phyloP scores from a whole-genome alignment of 306 rosid genomes.

The Casuarina cunninghamiana region DNA sequence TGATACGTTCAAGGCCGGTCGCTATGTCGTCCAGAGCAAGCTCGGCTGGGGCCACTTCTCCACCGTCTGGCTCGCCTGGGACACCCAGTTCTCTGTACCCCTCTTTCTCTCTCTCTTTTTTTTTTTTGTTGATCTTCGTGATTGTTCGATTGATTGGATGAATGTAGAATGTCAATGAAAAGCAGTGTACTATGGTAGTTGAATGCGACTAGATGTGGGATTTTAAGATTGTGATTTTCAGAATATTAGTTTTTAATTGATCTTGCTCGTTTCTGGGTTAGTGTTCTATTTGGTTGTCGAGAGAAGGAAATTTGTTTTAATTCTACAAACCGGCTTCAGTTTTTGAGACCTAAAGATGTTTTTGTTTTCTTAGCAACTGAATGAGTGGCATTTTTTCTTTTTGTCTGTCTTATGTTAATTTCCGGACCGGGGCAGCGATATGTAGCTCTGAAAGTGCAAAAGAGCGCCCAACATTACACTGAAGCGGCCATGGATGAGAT shows the following conservation, averaged over 20 bases:
- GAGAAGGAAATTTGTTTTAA: background rate
- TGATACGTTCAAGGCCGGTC: slow-evolving; percentile 69
- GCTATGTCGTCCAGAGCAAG: slow-evolving; percentile 81
- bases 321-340: background rate
- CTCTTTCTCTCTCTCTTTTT: slow-evolving; percentile 19
- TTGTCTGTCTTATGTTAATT: slow-evolving; percentile 7
- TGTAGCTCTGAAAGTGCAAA: slow-evolving; percentile 93
- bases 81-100: slow-evolving; percentile 51
- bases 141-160: background rate
- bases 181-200: background rate
- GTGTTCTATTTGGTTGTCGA: slow-evolving; percentile 13
- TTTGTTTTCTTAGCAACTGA: background rate
- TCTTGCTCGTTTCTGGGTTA: background rate
- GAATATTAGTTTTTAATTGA: background rate
- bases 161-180: background rate
- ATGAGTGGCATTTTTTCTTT: slow-evolving; percentile 9
- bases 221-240: background rate
- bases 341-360: background rate
- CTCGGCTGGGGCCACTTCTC: slow-evolving; percentile 99
- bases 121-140: background rate
- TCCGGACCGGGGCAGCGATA: slow-evolving; percentile 54
- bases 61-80: slow-evolving; percentile 99
- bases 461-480: slow-evolving; percentile 97
- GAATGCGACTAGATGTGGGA: background rate
- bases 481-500: slow-evolving; percentile 99